phyloP scores from a whole-genome alignment of 176 grass and related monocot species.

The Carex cristatella region DNA sequence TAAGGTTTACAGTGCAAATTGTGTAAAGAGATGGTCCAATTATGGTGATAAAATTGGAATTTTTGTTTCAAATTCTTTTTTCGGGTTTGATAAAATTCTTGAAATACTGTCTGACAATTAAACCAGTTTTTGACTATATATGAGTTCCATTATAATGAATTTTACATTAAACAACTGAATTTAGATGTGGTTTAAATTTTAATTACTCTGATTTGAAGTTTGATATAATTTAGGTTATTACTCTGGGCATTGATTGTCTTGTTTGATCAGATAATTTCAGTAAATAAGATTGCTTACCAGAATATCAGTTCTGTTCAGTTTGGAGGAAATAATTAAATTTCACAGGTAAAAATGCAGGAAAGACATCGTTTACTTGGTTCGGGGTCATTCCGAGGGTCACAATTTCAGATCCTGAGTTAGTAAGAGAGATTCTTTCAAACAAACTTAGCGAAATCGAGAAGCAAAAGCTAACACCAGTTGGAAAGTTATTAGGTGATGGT shows the following conservation, averaged over 20 bases:
- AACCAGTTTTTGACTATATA: background rate
- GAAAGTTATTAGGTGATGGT: constrained; percentile 16
- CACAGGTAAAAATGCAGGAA: constrained; percentile 17
- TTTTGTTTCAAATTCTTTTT: background rate
- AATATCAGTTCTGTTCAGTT: background rate
- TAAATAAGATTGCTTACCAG: background rate
- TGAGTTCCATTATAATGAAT: background rate
- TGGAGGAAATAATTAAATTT: background rate
- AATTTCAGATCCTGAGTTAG: constrained; percentile 8
- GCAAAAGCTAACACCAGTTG: background rate
- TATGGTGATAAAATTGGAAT: background rate
- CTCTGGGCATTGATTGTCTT: background rate
- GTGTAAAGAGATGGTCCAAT: background rate
- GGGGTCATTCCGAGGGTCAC: background rate
- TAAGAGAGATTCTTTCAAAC: constrained; percentile 3
- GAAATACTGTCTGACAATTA: background rate
- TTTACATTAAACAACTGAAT: background rate
- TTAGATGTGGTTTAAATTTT: background rate
- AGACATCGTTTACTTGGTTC: constrained; percentile 12
- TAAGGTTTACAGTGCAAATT: background rate
- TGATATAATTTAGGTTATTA: background rate
- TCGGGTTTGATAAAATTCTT: background rate
- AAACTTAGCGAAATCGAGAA: constrained; percentile 13
- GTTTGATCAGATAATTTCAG: background rate
- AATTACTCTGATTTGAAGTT: background rate